Evolutionary conservation across 768 basidiomycete genomes (phyloP), one percentile per base, ranked within the genome.

Genomic region (Xerocomellus intermedius): DNA sequence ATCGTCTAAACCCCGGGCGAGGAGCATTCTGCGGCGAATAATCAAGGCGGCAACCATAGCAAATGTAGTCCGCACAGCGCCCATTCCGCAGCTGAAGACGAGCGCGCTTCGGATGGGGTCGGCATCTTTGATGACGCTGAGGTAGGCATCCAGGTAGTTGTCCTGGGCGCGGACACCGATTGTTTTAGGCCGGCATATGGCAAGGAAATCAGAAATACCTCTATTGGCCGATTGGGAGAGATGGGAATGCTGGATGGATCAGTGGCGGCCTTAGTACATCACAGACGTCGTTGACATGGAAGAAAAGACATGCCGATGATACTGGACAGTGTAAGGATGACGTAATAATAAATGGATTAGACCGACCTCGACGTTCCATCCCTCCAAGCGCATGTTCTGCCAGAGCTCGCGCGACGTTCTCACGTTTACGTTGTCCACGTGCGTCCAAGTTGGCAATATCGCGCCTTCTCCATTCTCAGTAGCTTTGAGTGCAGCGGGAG

Each of bases 1-100:
- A 66, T 98, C 96, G 4, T 80, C 78, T 44, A 86, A 70, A 2
- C 91, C 91, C 28, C 77, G 73, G 16, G 78, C 62, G 6, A 87
- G 67, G 33, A 85, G 66, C 62, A 92, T 88, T 64, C 87, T 90
- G 45, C 96, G 78, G 41, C 96, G 79, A 2, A 98, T 79, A 35
- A 99, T 77, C 53, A 86, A 84, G 1, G 96, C 94, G 8, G 94
- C 91, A n/a, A 87, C 82, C 97, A 98, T 98, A 4, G 92, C 94
- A 66, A 97, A 98, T 0, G 95, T 98, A 3, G 94, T 95, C 19
- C 96, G 82, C 1, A 98, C 95, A 3, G 92, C 93, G 42, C 97
- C 97, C 85, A 96, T 94, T 32, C 97, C 96, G 68, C 96, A 98
- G 46, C 90, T 94, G 69, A 98, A 98, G 5, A 98, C 89, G 19